Evolutionary conservation across 805 yeast species (phyloP), one percentile per base, ranked within the genome.

Genomic region (Hanseniaspora singularis): DNA sequence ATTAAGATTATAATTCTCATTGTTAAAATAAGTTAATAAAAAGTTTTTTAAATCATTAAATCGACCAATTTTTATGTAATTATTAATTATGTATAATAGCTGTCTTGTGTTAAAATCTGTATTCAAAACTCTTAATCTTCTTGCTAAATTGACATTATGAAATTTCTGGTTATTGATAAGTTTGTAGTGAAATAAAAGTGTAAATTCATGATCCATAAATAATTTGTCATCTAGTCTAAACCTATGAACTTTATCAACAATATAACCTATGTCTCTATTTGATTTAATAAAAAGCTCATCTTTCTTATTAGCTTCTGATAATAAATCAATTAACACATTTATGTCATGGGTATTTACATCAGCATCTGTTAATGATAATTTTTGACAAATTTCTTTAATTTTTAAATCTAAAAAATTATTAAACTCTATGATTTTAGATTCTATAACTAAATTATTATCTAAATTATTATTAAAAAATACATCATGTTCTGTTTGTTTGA

Each of bases 31-130:
- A 23, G 8, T n/a, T 16, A 19, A 23, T 36, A 36, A 23, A 23
- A 36, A 36, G n/a, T 8, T 9, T 15, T 44, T 33, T 2, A 44
- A 18, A 15, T 44, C 48, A 16, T 37, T 14, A 16, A 30, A 24
- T 32, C 41, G 36, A 1, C 48, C 48, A 7, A 39, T 15, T 16
- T 37, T 44, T 33, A 38, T 44, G 4, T 30, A 18, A 22, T 44
- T 44, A 7, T 44, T 18, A 6, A 44, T 28, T 2, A 44, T 44
- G 23, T 44, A 44, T 26, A 22, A 30, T 12, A 44, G 2, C 12
- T 44, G 48, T 2, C 31, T n/a, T 19, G 31, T 5, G 2, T 14
- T 31, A 11, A 44, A 18, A 7, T 31, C 22, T 7, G 20, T 22
- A 5, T 34, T 27, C n/a, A 33, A 23, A 14, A 18, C 12, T 23